Percentiles rank a stretch among this genome's conserved stretches.
phyloP scores from a whole-genome alignment of 305 asterid species.

The Fraxinus greggii region DNA sequence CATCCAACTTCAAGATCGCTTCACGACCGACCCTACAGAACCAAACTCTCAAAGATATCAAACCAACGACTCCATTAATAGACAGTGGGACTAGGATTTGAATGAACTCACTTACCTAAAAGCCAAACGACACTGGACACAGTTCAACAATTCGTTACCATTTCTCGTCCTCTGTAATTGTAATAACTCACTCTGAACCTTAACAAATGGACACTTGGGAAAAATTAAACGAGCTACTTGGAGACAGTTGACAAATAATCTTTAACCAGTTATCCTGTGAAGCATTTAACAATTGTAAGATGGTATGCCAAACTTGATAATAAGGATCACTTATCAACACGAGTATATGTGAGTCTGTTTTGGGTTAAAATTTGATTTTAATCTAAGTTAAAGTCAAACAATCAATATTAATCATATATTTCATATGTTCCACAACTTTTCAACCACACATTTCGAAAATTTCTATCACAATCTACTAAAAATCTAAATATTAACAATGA shows the following conservation, averaged over 20 bases:
- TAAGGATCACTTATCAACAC: background rate
- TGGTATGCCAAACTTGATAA: background rate
- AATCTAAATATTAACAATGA: too few relatives aligned
- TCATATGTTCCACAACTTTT: too few relatives aligned
- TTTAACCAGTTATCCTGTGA: background rate
- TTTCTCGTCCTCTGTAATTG: background rate
- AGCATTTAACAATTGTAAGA: background rate
- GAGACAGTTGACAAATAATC: background rate
- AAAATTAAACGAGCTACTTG: background rate
- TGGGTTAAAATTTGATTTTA: too few relatives aligned
- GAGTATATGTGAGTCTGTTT: too few relatives aligned
- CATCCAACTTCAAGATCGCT: background rate
- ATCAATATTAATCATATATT: too few relatives aligned
- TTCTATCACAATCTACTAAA: too few relatives aligned
- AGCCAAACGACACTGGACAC: background rate
- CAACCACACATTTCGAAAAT: too few relatives aligned
- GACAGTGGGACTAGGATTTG: background rate
- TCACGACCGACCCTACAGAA: background rate
- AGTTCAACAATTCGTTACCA: background rate
- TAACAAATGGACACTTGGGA: background rate
- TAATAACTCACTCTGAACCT: background rate
- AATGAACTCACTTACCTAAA: background rate
- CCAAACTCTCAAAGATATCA: background rate
- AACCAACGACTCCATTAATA: background rate
- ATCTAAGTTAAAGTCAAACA: too few relatives aligned